Evolutionary conservation across 2,329 filamentous ascomycete species (phyloP), one percentile per base, ranked within the genome.

Genomic region (Botrytis porri): DNA sequence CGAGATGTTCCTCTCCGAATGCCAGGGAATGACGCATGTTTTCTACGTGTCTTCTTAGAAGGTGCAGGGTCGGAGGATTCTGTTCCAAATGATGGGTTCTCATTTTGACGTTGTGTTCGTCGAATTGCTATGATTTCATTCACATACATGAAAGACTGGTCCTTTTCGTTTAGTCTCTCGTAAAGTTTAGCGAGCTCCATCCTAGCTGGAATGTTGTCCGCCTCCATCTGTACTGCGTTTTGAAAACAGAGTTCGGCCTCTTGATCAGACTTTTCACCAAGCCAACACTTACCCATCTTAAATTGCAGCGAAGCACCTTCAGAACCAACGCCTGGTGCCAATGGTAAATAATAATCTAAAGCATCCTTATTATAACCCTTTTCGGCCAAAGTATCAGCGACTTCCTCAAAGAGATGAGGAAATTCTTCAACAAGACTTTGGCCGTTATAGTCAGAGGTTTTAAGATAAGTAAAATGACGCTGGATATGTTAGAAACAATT

Each of bases 171-270:
- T 62, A 88, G 87, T 75, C 87, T 89, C 80, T 97, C 93, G 79
- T 97, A 97, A 81, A 98, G 89, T 78, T 92, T 94, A 20, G 93
- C 93, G 16, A 98, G 85, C 77, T 93, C 89, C 43, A 93, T 89
- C 57, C 93, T 90, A 57, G 93, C 93, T 75, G 94, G 91, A 65
- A 95, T 89, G 73, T 92, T 90, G 59, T 89, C 85, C 62, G 90
- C 84, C 75, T 97, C 92, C 74, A 89, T 87, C 69, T 93, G 89
- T 54, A 94, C 89, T 18, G 95, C 89, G 2, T 88, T 88, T 37
- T 93, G 87, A 78, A 95, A 96, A 79, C 89, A 92, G 75, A 92
- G 89, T 78, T 95, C 91, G 0, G 95, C 94, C 54, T 92, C 89
- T 45, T 88, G 85, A 32, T 89, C 85, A 71, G 92, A 86, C 10